These are phyloP conservation scores for Cystofilobasidium capitatum DNA, from an alignment of 768 basidiomycete genomes.

Conservation along the genomic window DNA sequence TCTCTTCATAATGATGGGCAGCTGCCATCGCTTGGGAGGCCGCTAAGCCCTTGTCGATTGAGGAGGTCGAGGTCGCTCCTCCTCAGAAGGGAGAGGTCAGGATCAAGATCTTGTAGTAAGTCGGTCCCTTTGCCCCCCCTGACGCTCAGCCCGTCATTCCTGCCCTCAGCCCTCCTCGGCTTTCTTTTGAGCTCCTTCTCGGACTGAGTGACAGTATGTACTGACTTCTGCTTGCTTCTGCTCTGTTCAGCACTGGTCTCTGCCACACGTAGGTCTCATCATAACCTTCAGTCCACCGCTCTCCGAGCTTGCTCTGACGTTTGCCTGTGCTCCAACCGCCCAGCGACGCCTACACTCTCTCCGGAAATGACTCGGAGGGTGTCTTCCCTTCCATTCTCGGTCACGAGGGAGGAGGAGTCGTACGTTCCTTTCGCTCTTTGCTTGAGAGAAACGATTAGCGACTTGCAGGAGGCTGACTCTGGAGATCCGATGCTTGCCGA, in stretches of 20 bases:
- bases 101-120: constrained; percentile 68
- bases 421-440: constrained; percentile 4
- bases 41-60: constrained; percentile 63
- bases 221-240: background rate
- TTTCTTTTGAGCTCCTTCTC: background rate
- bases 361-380: constrained; percentile 87
- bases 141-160: constrained; percentile 13
- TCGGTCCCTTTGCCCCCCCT: constrained; percentile 6
- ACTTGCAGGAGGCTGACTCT: background rate
- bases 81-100: constrained; percentile 84
- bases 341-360: constrained; percentile 85
- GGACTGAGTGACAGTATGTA: background rate
- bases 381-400: constrained; percentile 53
- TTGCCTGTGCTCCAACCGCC: background rate
- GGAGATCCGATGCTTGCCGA: background rate
- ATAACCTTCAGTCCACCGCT: background rate
- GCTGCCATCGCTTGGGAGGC: constrained; percentile 79
- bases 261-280: constrained; percentile 62
- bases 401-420: constrained; percentile 58
- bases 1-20: constrained; percentile 43
- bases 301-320: background rate
- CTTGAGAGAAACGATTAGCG: no score
- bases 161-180: no score
- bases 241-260: constrained; percentile 60
- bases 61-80: constrained; percentile 88